A percentile compares a stretch with the other conserved stretches of the same genome.
These are phyloP conservation scores for Metschnikowia continentalis DNA, from an alignment of 805 yeast species.

Conservation along the genomic window DNA sequence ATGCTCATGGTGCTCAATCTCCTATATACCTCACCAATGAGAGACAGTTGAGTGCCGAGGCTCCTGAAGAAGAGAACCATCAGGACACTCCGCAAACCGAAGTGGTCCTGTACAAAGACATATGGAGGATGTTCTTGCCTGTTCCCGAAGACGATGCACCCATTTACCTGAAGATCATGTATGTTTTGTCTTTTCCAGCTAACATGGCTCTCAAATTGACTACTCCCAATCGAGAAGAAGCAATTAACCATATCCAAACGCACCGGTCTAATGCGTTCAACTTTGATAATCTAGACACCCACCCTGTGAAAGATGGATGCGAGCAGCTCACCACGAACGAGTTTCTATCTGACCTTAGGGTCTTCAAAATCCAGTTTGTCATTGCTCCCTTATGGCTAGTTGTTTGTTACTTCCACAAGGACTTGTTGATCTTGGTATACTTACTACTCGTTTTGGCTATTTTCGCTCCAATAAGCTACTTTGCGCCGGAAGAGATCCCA, in stretches of 20 bases:
- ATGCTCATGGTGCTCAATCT: constrained; percentile 1
- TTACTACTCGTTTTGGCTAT: not conserved
- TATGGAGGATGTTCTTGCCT: constrained; percentile 9
- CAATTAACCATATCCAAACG: constrained; percentile 9
- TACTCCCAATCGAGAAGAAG: constrained; percentile 16
- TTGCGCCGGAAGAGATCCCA: not conserved
- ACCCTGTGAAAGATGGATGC: not conserved
- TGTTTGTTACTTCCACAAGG: constrained; percentile 4
- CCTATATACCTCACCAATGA: constrained; percentile 7
- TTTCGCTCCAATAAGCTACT: not conserved
- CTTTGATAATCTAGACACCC: constrained; percentile 4
- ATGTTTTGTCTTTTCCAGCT: constrained; percentile 9
- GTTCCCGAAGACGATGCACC: constrained; percentile 4
- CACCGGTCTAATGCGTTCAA: constrained; percentile 12
- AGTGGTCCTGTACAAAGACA: not conserved
- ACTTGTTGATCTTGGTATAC: not conserved
- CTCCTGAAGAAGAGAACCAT: not conserved
- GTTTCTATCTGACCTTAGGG: constrained; percentile 6
- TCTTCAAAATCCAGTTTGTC: constrained; percentile 10
- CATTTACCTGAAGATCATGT: constrained; percentile 1
- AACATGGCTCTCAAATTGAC: constrained; percentile 13
- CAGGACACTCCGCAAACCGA: not conserved
- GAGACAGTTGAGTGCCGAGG: constrained; percentile 6
- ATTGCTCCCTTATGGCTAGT: constrained; percentile 6
- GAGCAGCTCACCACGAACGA: constrained; percentile 1